phyloP scores from a whole-genome alignment of 768 basidiomycete species.

The Paxillus involutus region DNA sequence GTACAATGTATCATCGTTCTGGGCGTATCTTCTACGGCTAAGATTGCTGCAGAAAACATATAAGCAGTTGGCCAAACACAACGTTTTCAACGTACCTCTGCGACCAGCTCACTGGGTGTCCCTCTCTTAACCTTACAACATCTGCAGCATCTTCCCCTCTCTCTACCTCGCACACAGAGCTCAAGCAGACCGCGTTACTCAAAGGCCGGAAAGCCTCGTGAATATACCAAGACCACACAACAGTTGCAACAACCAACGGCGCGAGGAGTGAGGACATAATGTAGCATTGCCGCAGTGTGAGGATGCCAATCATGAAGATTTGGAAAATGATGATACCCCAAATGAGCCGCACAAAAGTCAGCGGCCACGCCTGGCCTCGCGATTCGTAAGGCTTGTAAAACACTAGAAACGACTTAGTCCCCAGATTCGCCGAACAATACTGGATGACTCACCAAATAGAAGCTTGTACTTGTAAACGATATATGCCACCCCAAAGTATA shows the following conservation, averaged over 20 bases:
- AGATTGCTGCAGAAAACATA: constrained; percentile 57
- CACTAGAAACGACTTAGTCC: constrained; percentile 46
- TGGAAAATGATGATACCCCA: constrained; percentile 94
- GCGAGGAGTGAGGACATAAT: constrained; percentile 61
- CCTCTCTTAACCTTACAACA: constrained; percentile 68
- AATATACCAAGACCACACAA: constrained; percentile 81
- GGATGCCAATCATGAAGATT: constrained; percentile 96
- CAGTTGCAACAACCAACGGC: constrained; percentile 74
- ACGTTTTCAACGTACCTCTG: constrained; percentile 59
- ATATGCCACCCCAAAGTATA: constrained; percentile 96
- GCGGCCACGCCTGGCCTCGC: constrained; percentile 96
- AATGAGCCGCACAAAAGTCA: constrained; percentile 89
- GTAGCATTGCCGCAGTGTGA: constrained; percentile 64
- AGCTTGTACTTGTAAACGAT: constrained; percentile 99
- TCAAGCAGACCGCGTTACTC: constrained; percentile 81
- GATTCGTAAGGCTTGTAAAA: constrained; percentile 99
- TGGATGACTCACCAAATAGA: constrained; percentile 70
- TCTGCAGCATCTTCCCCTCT: constrained; percentile 85
- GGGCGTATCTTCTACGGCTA: constrained; percentile 83
- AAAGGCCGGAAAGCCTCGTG: constrained; percentile 66
- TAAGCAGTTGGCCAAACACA: not conserved
- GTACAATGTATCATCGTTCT: constrained; percentile 92
- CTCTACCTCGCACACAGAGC: constrained; percentile 86
- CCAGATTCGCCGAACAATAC: not conserved
- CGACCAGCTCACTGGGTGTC: constrained; percentile 85